Evolutionary conservation across 2,329 filamentous ascomycete species (phyloP), one percentile per base, ranked within the genome.

Genomic region (Exophiala viscosa): DNA sequence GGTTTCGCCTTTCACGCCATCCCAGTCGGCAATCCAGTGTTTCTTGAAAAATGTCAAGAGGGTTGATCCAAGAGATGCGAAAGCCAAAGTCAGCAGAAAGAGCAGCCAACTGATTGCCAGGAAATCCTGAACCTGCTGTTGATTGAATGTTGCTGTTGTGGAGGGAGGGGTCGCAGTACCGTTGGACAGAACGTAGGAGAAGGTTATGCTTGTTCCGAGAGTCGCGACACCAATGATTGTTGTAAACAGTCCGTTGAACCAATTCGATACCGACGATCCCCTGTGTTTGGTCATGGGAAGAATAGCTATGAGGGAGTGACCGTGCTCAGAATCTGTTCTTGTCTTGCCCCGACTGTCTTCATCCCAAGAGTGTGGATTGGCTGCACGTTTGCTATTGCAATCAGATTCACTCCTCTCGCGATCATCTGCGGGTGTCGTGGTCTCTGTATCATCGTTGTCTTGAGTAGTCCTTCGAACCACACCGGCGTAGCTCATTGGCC

Each of bases 1-100:
- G 5, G 39, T 57, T 31, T 51, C 52, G 38, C 60, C 60, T 15
- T 60, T 54, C 17, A 52, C 13, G 3, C 61, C 59, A 47, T 62
- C 52, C 62, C 62, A 64, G 41, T 63, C 59, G n/a, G 48, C 52
- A 44, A 57, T 50, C 60, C 59, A 62, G 44, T 61, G 60, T 32
- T 46, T 50, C 23, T 59, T 54, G 57, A 62, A 64, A 52, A 64
- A 64, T 3, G 55, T 62, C 41, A 64, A 43, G 10, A 64, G 41
- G 11, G 61, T 63, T 13, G 58, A 61, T 7, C 60, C 58, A 11
- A 62, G 45, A 13, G 58, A 56, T 23, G 57, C 59, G 43, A 62
- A 60, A 9, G 60, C 60, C 33, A 63, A 43, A n/a, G 52, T 59
- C 34, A 64, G 58, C 20, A 64, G 50, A 51, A 62, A 64, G 11